phyloP scores from a whole-genome alignment of 169 alveolate species.

The Neospora caninum region DNA sequence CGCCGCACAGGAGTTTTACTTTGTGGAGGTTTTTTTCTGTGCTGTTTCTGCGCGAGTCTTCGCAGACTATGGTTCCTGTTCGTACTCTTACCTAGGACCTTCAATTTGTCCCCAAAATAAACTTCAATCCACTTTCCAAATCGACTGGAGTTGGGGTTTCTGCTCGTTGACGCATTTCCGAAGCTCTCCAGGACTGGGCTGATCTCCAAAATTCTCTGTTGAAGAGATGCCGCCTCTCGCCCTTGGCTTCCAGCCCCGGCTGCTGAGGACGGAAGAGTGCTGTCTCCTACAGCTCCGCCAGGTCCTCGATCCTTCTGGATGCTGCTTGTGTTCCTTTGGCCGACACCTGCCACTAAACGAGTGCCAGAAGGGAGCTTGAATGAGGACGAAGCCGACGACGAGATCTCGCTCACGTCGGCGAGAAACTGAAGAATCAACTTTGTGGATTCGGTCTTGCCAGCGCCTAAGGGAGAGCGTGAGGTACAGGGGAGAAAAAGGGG shows the following conservation, averaged over 20 bases:
- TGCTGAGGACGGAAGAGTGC: background rate
- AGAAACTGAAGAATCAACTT: slow-evolving; percentile 86
- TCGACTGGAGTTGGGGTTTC: slow-evolving; percentile 94
- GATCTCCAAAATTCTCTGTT: slow-evolving; percentile 89
- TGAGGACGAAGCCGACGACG: background rate
- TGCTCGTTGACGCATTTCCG: slow-evolving; percentile 98
- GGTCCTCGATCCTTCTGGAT: background rate
- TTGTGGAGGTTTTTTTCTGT: background rate
- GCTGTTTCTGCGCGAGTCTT: background rate
- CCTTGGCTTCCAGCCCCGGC: background rate
- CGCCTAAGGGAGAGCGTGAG: slow-evolving; percentile 79
- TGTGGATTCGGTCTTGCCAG: slow-evolving; percentile 98
- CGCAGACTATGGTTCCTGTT: too few relatives aligned
- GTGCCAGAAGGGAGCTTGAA: background rate
- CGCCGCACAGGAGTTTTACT: background rate
- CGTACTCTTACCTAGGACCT: background rate
- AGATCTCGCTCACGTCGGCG: slow-evolving; percentile 79
- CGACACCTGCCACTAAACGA: background rate
- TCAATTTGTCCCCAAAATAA: slow-evolving; percentile 82
- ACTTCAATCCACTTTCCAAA: slow-evolving; percentile 93
- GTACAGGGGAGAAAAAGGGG: background rate
- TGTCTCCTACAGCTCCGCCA: background rate
- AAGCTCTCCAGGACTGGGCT: slow-evolving; percentile 98
- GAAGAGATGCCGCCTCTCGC: slow-evolving; percentile 44
- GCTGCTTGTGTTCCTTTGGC: background rate